Percentiles rank a stretch among this genome's conserved stretches.
Evolutionary conservation across 352 stramenopile genomes (phyloP).

Genomic region (Phytophthora megakarya): DNA sequence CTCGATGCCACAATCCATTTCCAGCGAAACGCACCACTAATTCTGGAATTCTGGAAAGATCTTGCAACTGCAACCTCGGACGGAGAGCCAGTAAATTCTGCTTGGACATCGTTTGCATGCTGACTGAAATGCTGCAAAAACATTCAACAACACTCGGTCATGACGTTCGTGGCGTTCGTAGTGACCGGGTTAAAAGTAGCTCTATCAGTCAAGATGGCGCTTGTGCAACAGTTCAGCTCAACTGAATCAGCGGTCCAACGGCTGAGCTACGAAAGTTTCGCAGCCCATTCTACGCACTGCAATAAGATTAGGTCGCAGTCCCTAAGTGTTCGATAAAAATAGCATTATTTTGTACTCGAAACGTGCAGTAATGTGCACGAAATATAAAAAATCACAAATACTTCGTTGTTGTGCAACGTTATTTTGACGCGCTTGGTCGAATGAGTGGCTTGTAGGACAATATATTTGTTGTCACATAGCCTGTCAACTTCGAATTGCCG

Average conservation of each 20-base stretch:
- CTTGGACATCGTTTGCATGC: slow-evolving; percentile 7
- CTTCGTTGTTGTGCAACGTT: not conserved
- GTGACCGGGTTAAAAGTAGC: not conserved
- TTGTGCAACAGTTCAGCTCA: not conserved
- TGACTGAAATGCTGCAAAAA: not conserved
- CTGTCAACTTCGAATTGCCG: not conserved
- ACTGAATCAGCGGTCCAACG: not conserved
- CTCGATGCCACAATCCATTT: slow-evolving; percentile 7
- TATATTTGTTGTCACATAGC: no score
- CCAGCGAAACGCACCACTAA: slow-evolving; percentile 4
- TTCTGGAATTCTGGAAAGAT: slow-evolving; percentile 12
- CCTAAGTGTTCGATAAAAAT: not conserved
- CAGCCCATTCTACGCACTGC: not conserved
- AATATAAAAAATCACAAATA: not conserved
- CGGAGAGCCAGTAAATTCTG: slow-evolving; percentile 10
- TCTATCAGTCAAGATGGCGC: not conserved
- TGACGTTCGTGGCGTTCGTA: not conserved
- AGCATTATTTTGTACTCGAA: not conserved
- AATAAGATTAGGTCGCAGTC: not conserved
- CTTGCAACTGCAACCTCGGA: slow-evolving; percentile 10
- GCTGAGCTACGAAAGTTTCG: slow-evolving; percentile 1
- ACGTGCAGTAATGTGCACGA: not conserved
- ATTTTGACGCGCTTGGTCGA: no score
- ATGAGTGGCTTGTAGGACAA: no score
- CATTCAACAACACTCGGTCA: not conserved